phyloP scores from a whole-genome alignment of 176 grass and related monocot species.

The Phoenix roebelenii region DNA sequence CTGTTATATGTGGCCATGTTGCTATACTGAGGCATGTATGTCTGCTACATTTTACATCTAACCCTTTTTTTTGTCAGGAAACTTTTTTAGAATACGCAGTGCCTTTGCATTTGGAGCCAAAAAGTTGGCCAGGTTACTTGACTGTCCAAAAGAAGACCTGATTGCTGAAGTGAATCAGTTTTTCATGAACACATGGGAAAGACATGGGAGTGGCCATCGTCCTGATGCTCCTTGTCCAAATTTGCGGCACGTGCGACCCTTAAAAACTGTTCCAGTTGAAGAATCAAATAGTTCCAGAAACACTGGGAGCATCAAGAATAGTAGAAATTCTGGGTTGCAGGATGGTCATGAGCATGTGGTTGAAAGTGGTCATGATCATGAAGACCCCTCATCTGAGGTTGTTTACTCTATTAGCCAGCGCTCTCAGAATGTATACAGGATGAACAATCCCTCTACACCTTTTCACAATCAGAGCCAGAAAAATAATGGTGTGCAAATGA shows the following conservation, averaged over 20 bases:
- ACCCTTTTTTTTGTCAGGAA: conserved; percentile 39
- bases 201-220: conserved; percentile 52
- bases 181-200: conserved; percentile 76
- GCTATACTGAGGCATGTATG: too few species aligned
- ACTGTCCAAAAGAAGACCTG: conserved; percentile 65
- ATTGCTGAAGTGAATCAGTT: conserved; percentile 62
- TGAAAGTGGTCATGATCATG: conserved; percentile 36
- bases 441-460: conserved; percentile 21
- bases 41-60: conserved; percentile 8
- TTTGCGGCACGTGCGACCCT: conserved; percentile 21
- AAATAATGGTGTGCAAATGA: conserved; percentile 25
- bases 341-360: conserved; percentile 27
- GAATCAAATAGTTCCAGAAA: conserved; percentile 30
- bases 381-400: conserved; percentile 26
- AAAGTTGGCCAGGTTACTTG: conserved; percentile 57
- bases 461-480: conserved; percentile 40
- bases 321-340: conserved; percentile 23
- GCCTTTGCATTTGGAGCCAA: conserved; percentile 81
- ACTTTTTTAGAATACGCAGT: conserved; percentile 95
- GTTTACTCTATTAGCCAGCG: conserved; percentile 28
- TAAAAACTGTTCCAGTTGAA: conserved; percentile 37
- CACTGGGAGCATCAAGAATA: conserved; percentile 27
- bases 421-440: conserved; percentile 16
- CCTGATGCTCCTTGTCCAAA: conserved; percentile 38
- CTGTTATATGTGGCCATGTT: too few species aligned